Evolutionary conservation across 129 eudicot species (phyloP), one percentile per base, ranked within the genome.

Genomic region (Deinandra increscens): DNA sequence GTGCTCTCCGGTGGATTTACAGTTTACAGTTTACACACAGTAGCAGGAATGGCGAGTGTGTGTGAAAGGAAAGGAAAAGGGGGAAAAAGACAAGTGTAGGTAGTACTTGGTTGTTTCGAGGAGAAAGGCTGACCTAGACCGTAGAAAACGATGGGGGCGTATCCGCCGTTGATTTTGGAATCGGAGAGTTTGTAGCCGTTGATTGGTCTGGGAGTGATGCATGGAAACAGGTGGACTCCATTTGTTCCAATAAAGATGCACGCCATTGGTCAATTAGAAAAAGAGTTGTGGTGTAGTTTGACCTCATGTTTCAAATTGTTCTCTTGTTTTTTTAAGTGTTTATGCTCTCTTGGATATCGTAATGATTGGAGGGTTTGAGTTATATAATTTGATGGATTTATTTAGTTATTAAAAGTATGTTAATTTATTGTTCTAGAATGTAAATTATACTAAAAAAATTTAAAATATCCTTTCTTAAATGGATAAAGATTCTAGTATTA

Each of bases 61-160:
- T 13, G 72, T 13, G 44, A 43, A 33, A 5, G 42, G 54, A 15
- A 15, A 68, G 20, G 64, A 41, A 69, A 63, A 34, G 1, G 65
- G 59, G 31, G 69, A 41, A 49, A 49, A 53, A 60, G 75, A 76
- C 75, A 69, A 51, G 75, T 61, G 70, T 22, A 59, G 43, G 67
- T 61, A 62, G 75, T 60, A 71, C 34, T 53, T 50, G 19, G 31
- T 51, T 19, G 75, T 73, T 73, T 49, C 50, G 54, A 50, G 64
- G 56, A 64, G 71, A 51, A 37, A 54, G 18, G 64, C 63, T 77
- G 76, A 75, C 81, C 70, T 69, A 69, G 71, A 53, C 13, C 26
- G 10, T 33, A 63, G 13, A 5, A 29, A 23, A 53, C 13, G 26
- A 34, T 12, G 77, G 64, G 12, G 73, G 0, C 13, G 0, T 39